Base-by-base conservation (phyloP, 2,329 filamentous ascomycete genomes). In the Alternaria gansuensis region DNA sequence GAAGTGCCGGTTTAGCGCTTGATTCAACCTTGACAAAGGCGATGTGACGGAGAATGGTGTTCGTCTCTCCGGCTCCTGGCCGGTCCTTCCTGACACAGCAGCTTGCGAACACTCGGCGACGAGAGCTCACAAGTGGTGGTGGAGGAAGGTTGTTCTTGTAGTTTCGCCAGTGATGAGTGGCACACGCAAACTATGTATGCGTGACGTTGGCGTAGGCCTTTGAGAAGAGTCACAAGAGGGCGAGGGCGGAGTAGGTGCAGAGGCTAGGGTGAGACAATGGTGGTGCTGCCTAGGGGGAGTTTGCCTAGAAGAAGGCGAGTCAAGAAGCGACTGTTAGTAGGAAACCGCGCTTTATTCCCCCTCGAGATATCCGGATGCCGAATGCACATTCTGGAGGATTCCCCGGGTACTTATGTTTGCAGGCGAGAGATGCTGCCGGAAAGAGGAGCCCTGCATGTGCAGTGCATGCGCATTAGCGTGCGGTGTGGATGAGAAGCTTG, bases 401-500 rank as follows among this genome's bases (percentile, higher is more conserved):
- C 49, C 43, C 63, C 58, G 62, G 64, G 63, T 64, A 63, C 65
- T 72, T 75, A 74, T 74, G 73, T 71, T 70, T 59, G 68, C 46
- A n/a, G 45, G 46, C 57, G 59, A 51, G 50, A 44, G 24, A 45
- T 34, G 53, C 36, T 41, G 57, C 62, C 37, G 57, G 43, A 66
- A 66, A 50, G 51, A 62, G 57, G 41, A 49, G 64, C 56, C 58
- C 63, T 65, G 65, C 63, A 68, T 60, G 57, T 57, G 59, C 58
- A 59, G 66, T 62, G 63, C 66, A 61, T 68, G 70, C 31, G 58
- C 71, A 67, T 71, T 76, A 76, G 73, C 70, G 72, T 68, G 71
- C 40, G 71, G 73, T 61, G 65, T 66, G 65, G 65, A 64, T 65
- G 70, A 67, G 71, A 76, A 75, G 74, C 74, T 75, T 76, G 71